Base-by-base conservation (phyloP, 2,329 filamentous ascomycete species). In the Colletotrichum echinochloae region DNA sequence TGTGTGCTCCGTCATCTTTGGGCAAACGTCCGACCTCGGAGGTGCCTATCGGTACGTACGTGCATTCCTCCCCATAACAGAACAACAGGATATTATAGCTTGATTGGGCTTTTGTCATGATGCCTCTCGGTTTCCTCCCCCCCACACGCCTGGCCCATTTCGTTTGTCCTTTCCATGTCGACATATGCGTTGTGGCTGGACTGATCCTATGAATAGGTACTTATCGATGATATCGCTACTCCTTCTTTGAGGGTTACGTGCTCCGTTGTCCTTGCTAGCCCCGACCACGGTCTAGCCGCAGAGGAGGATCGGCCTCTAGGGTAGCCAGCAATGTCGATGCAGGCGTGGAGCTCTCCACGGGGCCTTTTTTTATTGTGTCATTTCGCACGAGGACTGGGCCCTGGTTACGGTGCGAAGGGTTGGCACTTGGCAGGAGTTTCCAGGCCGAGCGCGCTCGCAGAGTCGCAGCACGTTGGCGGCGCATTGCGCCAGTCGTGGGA, bases 291-390 rank as follows among this genome's bases (percentile, higher is more conserved):
- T 60, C 60, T 52, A 62, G 60, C 44, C 44, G 11, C 44, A 46
- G 28, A 52, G 26, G 60, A 61, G 30, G 44, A 52, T 52, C 60
- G 33, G 60, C 60, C 28, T 28, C 23, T 26, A 52, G 60, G 44
- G 60, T 37, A 51, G 23, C 46, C 28, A 39, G 44, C 60, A 59
- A 46, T 35, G 54, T 26, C 49, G 37, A 28, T 52, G 41, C 41
- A 60, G 7, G 23, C 66, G 60, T 60, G 66, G 56, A 49, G 59
- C 51, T 8, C 44, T 56, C 39, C 44, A n/a, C 62, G 33, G 44
- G 39, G 33, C 37, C 51, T 65, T 69, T 59, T 52, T 60, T 60
- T 66, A 60, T 49, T 60, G 66, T 60, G 55, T 70, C 66, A 70
- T 70, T 70, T 70, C 63, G 41, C 56, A 60, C 30, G 57, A 46